A percentile compares a stretch with the other conserved stretches of the same genome.
Evolutionary conservation across 495 filamentous ascomycete species (phyloP).

Genomic region (Mycothermus thermophilus): DNA sequence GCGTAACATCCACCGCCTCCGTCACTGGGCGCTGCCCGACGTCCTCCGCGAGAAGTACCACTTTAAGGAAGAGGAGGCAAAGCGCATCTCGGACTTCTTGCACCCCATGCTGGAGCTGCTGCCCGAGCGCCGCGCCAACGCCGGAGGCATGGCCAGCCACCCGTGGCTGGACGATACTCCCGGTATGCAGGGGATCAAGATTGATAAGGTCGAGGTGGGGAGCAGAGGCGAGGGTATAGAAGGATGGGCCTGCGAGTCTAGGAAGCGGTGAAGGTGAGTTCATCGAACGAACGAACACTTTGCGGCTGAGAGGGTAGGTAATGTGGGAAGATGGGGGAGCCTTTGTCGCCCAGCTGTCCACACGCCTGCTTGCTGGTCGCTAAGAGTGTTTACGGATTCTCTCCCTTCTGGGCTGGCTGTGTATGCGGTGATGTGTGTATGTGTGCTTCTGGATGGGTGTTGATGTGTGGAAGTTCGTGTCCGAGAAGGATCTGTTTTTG

Average conservation of each 20-base stretch:
- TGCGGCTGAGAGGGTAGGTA: too few relatives aligned
- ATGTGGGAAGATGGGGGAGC: too few relatives aligned
- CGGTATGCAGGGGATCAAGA: conserved; percentile 69
- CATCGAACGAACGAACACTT: too few relatives aligned
- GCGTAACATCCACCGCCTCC: conserved; percentile 90
- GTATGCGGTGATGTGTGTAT: too few relatives aligned
- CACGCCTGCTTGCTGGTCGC: too few relatives aligned
- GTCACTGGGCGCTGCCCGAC: conserved; percentile 92
- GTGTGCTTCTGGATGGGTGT: too few relatives aligned
- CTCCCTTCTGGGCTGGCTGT: too few relatives aligned
- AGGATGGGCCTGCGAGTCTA: conserved; percentile 84
- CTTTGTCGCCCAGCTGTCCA: too few relatives aligned
- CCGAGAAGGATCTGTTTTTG: too few relatives aligned
- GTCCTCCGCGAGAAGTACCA: conserved; percentile 96
- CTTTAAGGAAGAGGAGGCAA: conserved; percentile 63
- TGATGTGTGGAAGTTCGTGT: too few relatives aligned
- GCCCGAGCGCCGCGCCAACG: conserved; percentile 81
- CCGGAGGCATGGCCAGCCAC: conserved; percentile 83
- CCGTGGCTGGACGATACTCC: conserved; percentile 66
- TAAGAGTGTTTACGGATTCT: too few relatives aligned
- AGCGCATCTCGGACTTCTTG: conserved; percentile 72
- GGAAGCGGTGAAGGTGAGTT: conserved; percentile 55
- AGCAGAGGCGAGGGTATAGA: conserved; percentile 88
- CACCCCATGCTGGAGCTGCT: conserved; percentile 83
- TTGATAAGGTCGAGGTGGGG: conserved; percentile 58